These are phyloP conservation scores for Jamesozyma gamospora DNA, from an alignment of 805 yeast species.

Conservation along the genomic window DNA sequence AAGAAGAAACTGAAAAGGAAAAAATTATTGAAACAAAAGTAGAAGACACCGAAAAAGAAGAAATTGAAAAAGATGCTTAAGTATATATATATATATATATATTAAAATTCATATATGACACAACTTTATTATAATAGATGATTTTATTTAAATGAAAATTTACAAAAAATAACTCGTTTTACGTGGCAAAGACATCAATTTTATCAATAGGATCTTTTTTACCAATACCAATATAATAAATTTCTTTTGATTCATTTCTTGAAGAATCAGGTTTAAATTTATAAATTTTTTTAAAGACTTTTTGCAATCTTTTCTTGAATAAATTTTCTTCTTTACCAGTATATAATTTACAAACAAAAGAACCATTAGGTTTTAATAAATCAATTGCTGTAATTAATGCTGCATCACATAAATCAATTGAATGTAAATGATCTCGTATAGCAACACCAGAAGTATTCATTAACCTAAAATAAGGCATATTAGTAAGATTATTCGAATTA, in stretches of 20 bases:
- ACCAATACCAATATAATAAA: constrained; percentile 63
- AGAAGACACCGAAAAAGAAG: neutral
- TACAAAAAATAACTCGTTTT: too few relatives aligned
- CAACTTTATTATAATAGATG: too few relatives aligned
- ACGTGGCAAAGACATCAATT: constrained; percentile 32
- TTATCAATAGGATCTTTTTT: constrained; percentile 37
- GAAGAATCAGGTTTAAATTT: constrained; percentile 77
- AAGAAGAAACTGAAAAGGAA: constrained; percentile 8
- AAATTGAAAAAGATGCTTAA: neutral
- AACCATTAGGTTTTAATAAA: constrained; percentile 60
- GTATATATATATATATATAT: too few relatives aligned
- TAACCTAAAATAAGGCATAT: constrained; percentile 81
- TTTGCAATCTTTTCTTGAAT: constrained; percentile 49
- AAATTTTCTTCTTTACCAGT: constrained; percentile 69
- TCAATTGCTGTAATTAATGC: constrained; percentile 69
- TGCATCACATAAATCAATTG: constrained; percentile 86
- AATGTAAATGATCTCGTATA: constrained; percentile 69
- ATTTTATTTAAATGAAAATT: too few relatives aligned
- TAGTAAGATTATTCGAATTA: constrained; percentile 49
- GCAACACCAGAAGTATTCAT: constrained; percentile 81
- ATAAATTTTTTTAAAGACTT: constrained; percentile 51
- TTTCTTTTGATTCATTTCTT: constrained; percentile 69
- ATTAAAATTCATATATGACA: too few relatives aligned
- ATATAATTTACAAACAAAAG: constrained; percentile 72
- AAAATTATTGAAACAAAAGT: constrained; percentile 5